A percentile compares a stretch with the other conserved stretches of the same genome.
These are phyloP conservation scores for Mucor saturninus DNA, from an alignment of 371 early-diverging fungal genomes.

Conservation along the genomic window DNA sequence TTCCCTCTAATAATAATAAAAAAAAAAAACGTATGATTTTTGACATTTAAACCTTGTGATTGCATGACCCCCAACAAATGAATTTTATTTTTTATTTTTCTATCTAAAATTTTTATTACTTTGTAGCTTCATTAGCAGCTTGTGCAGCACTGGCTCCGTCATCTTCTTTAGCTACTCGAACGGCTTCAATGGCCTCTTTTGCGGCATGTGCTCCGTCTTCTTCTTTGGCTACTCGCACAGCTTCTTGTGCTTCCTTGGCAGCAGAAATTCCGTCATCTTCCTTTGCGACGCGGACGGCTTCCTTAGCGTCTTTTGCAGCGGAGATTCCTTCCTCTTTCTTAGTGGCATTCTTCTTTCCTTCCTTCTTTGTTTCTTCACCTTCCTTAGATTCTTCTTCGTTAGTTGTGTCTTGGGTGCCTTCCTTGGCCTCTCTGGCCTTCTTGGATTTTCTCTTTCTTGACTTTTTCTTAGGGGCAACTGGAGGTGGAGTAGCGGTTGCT, in stretches of 20 bases:
- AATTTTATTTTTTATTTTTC: neutral
- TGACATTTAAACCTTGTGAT: constrained; percentile 14
- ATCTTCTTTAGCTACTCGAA: constrained; percentile 14
- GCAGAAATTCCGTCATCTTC: constrained; percentile 18
- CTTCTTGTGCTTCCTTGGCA: constrained; percentile 19
- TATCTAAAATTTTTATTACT: neutral
- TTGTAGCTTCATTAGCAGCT: constrained; percentile 6
- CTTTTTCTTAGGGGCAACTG: constrained; percentile 6
- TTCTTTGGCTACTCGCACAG: constrained; percentile 20
- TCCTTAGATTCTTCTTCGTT: constrained; percentile 14
- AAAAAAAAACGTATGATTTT: constrained; percentile 27
- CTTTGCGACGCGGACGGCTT: constrained; percentile 15
- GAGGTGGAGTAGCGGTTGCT: neutral
- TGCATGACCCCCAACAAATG: neutral
- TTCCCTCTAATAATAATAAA: neutral
- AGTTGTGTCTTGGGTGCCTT: constrained; percentile 17
- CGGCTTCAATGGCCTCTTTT: constrained; percentile 5
- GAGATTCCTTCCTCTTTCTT: constrained; percentile 23
- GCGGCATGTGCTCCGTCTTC: constrained; percentile 24
- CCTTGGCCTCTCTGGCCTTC: constrained; percentile 13
- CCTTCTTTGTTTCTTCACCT: constrained; percentile 17
- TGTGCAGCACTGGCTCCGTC: constrained; percentile 18
- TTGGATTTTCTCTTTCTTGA: constrained; percentile 11
- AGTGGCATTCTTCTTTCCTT: constrained; percentile 16
- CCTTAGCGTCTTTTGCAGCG: constrained; percentile 17